Conservation (phyloP, 768 basidiomycete genomes). For the Phanerochaete carnosa region DNA sequence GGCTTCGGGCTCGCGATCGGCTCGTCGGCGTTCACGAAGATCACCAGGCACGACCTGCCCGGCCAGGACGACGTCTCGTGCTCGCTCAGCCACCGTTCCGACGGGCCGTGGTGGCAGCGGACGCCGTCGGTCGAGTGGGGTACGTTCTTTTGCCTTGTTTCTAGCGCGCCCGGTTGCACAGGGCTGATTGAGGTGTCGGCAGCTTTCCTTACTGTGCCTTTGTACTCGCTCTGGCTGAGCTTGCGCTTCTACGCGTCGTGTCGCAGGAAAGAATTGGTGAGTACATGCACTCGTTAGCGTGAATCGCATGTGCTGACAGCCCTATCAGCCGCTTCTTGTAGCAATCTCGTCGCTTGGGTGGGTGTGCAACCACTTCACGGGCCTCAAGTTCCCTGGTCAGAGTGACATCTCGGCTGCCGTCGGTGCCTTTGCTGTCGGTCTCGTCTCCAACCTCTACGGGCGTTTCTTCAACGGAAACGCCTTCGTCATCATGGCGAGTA, state of each 20-base stretch:
- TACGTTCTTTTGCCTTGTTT: constrained; percentile 30
- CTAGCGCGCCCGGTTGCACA: not conserved
- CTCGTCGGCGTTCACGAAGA: constrained; percentile 58
- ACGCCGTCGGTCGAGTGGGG: constrained; percentile 76
- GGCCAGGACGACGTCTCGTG: constrained; percentile 64
- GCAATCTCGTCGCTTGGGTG: constrained; percentile 67
- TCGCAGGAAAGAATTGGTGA: constrained; percentile 52
- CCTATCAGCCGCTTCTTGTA: constrained; percentile 45
- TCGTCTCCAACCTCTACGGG: constrained; percentile 75
- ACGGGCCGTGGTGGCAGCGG: constrained; percentile 69
- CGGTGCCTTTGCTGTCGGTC: constrained; percentile 79
- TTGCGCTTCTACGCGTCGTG: constrained; percentile 62
- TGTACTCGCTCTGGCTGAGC: constrained; percentile 64
- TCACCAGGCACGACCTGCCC: constrained; percentile 44
- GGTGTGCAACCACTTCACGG: constrained; percentile 74
- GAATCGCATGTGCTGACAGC: not conserved
- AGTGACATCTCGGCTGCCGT: constrained; percentile 77
- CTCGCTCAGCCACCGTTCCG: constrained; percentile 45
- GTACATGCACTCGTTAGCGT: constrained; percentile 17
- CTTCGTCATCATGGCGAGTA: constrained; percentile 75
- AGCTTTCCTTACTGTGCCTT: constrained; percentile 72
- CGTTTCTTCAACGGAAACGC: constrained; percentile 70
- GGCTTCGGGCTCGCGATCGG: constrained; percentile 85
- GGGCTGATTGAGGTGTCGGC: not conserved
- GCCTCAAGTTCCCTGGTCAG: constrained; percentile 58